Conservation (phyloP, 2,329 filamentous ascomycete genomes). For the Teratosphaeria viscida region DNA sequence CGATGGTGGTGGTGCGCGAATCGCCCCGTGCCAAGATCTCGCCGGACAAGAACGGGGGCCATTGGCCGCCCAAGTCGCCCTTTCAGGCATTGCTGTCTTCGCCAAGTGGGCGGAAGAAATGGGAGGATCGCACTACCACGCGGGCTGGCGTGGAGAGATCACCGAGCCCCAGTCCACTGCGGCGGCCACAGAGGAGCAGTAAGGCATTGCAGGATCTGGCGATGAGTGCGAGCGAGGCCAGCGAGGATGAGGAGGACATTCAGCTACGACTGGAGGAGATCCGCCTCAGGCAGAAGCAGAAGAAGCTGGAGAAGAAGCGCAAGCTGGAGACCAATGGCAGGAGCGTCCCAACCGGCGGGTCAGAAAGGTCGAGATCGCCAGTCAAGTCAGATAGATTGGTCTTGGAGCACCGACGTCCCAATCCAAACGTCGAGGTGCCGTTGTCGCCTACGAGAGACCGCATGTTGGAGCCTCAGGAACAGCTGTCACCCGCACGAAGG, state of each 20-base stretch:
- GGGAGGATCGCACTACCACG: constrained; percentile 53
- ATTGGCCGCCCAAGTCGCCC: constrained; percentile 55
- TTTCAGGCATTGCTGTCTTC: constrained; percentile 55
- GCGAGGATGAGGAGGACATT: constrained; percentile 49
- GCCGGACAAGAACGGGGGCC: constrained; percentile 28
- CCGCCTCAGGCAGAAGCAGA: neutral
- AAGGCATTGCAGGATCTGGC: constrained; percentile 33
- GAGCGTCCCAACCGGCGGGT: neutral
- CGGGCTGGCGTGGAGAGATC: constrained; percentile 19
- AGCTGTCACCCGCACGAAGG: constrained; percentile 68
- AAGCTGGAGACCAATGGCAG: constrained; percentile 1
- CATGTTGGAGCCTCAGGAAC: constrained; percentile 39
- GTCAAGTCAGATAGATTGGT: constrained; percentile 2
- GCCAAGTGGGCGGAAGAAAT: constrained; percentile 67
- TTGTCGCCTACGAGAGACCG: constrained; percentile 53
- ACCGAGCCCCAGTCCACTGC: constrained; percentile 48
- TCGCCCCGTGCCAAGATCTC: constrained; percentile 37
- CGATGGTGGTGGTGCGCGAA: constrained; percentile 37
- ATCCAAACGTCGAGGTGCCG: constrained; percentile 57
- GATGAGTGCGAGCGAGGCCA: constrained; percentile 60
- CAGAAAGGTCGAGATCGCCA: constrained; percentile 5
- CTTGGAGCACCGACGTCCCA: constrained; percentile 12
- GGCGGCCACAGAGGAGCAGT: constrained; percentile 15
- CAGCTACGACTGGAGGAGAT: neutral
- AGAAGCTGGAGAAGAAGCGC: neutral